These are phyloP conservation scores for Gelatoporia subvermispora DNA, from an alignment of 768 basidiomycete genomes.

Conservation along the genomic window DNA sequence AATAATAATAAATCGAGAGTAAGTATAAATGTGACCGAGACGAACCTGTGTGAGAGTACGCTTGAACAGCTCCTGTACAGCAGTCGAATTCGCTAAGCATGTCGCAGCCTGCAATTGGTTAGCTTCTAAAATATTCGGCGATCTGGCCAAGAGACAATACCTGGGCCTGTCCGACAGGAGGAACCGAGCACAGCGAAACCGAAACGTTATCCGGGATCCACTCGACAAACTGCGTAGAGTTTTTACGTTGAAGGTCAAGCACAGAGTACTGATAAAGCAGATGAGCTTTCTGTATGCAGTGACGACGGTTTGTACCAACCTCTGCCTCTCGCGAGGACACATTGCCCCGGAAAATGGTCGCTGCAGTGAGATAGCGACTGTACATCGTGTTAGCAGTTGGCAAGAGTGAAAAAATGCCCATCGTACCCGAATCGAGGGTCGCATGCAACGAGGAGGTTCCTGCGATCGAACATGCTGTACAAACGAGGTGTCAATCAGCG, in stretches of 20 bases:
- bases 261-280: conserved; percentile 51
- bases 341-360: conserved; percentile 82
- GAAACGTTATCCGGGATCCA: conserved; percentile 94
- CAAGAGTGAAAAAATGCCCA: conserved; percentile 1
- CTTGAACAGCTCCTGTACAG: conserved; percentile 83
- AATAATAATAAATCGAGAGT: conserved; percentile 2
- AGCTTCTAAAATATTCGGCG: background rate
- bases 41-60: conserved; percentile 59
- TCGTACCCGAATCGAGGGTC: conserved; percentile 73
- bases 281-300: too few species aligned
- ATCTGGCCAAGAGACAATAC: conserved; percentile 31
- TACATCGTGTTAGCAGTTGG: background rate
- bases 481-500: conserved; percentile 1
- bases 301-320: too few species aligned
- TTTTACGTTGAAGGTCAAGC: conserved; percentile 68
- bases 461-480: conserved; percentile 70
- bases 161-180: conserved; percentile 74
- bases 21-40: background rate
- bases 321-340: conserved; percentile 76
- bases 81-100: conserved; percentile 72
- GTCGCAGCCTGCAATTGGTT: conserved; percentile 50
- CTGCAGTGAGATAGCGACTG: conserved; percentile 83
- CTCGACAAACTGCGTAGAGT: conserved; percentile 78
- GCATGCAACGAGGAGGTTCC: conserved; percentile 76
- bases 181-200: conserved; percentile 75